Evolutionary conservation across 805 yeast species (phyloP).

Genomic region (Cyberlindnera mississippiensis): DNA sequence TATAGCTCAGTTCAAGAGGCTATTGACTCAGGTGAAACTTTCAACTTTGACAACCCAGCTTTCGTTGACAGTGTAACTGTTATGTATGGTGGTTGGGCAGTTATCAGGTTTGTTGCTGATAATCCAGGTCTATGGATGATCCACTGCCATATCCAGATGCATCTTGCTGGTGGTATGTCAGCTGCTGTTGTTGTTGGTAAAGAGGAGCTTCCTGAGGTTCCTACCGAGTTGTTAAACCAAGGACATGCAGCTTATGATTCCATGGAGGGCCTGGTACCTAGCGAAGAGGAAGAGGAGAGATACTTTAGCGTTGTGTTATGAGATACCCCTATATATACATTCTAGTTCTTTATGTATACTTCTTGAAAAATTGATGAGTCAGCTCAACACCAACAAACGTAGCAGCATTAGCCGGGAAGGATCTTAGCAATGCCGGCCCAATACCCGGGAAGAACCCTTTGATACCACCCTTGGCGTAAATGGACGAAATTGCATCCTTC

Average conservation of each 20-base stretch:
- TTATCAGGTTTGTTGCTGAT: conserved; percentile 31
- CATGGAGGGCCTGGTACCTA: not conserved
- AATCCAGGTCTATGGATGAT: conserved; percentile 22
- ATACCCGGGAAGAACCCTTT: conserved; percentile 96
- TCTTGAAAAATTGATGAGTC: conserved; percentile 44
- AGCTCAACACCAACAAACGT: conserved; percentile 94
- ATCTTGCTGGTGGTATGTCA: conserved; percentile 11
- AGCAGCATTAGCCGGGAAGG: conserved; percentile 99
- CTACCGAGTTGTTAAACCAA: not conserved
- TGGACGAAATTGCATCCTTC: conserved; percentile 58
- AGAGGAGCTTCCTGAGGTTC: conserved; percentile 1
- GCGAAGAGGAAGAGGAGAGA: too few relatives aligned
- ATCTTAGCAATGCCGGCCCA: conserved; percentile 90
- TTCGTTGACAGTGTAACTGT: conserved; percentile 22
- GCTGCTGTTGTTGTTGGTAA: conserved; percentile 1
- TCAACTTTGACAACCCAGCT: conserved; percentile 26
- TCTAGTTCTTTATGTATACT: conserved; percentile 20
- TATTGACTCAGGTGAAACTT: conserved; percentile 14
- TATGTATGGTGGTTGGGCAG: conserved; percentile 33
- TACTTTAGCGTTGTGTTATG: too few relatives aligned
- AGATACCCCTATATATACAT: not conserved
- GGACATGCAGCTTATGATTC: conserved; percentile 2
- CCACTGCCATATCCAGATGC: conserved; percentile 37
- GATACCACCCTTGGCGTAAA: conserved; percentile 74
- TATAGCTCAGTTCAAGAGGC: conserved; percentile 29